Conservation (phyloP, 208 protist genomes). For the Crithidia expoeki region DNA sequence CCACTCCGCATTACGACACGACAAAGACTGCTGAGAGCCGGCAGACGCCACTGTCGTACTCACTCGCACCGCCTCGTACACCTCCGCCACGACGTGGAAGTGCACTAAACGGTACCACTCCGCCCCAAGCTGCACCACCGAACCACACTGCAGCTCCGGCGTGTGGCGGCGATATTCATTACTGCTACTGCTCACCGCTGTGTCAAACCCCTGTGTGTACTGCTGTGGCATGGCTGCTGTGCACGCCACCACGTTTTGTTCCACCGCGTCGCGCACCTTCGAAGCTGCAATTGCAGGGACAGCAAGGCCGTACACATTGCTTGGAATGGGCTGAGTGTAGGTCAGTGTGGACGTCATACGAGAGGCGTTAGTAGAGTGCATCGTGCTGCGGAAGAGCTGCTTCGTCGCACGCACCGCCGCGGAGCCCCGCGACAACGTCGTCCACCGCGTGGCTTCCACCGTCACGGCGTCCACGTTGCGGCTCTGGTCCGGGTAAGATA, state of each 20-base stretch:
- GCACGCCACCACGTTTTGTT: conserved; percentile 42
- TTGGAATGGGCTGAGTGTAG: conserved; percentile 56
- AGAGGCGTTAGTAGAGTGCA: conserved; percentile 22
- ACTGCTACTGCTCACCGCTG: not conserved
- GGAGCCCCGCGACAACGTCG: conserved; percentile 49
- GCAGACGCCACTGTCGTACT: conserved; percentile 6
- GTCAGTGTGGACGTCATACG: conserved; percentile 46
- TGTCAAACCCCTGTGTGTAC: conserved; percentile 1
- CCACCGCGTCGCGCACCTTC: conserved; percentile 48
- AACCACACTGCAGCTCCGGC: conserved; percentile 53
- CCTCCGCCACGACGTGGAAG: conserved; percentile 73
- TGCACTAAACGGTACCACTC: conserved; percentile 46
- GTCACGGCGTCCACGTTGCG: not conserved
- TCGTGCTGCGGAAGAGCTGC: conserved; percentile 65
- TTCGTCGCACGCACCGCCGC: conserved; percentile 67
- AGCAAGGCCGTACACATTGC: conserved; percentile 55
- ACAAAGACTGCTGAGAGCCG: not conserved
- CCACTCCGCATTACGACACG: not conserved
- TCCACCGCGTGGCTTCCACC: conserved; percentile 49
- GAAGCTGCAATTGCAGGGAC: conserved; percentile 45
- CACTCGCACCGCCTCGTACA: conserved; percentile 66
- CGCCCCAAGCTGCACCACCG: conserved; percentile 40
- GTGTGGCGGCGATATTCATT: conserved; percentile 8
- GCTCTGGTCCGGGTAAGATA: not conserved
- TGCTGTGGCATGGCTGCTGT: conserved; percentile 21